Conservation (phyloP, 2,329 filamentous ascomycete species). For the Pseudocercospora ulei region DNA sequence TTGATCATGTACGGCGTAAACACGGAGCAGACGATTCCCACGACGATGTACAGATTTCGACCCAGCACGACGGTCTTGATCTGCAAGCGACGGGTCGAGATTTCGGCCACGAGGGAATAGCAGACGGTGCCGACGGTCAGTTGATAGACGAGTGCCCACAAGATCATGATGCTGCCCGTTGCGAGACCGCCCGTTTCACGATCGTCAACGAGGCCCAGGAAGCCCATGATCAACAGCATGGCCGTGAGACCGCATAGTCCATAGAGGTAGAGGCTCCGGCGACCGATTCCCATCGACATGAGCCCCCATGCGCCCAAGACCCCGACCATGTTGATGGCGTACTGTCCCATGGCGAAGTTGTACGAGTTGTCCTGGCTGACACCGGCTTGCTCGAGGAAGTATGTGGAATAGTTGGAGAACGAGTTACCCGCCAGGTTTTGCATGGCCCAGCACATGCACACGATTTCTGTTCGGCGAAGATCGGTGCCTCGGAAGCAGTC, state of each 20-base stretch:
- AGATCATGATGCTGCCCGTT: conserved; percentile 74
- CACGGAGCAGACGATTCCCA: conserved; percentile 70
- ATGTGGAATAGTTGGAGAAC: conserved; percentile 43
- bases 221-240: conserved; percentile 76
- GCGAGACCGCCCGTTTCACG: conserved; percentile 57
- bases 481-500: conserved; percentile 79
- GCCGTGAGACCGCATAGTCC: conserved; percentile 62
- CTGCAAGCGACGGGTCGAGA: conserved; percentile 71
- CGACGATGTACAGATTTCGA: conserved; percentile 65
- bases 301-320: conserved; percentile 74
- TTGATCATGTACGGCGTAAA: conserved; percentile 91
- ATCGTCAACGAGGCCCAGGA: conserved; percentile 63
- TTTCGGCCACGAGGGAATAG: conserved; percentile 77
- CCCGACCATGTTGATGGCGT: conserved; percentile 62
- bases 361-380: conserved; percentile 38
- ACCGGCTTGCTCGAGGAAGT: conserved; percentile 44
- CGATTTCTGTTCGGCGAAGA: conserved; percentile 65
- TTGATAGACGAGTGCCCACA: conserved; percentile 76
- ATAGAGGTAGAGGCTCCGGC: conserved; percentile 64
- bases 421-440: conserved; percentile 43
- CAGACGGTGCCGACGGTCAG: conserved; percentile 79
- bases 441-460: conserved; percentile 47
- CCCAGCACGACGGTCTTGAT: conserved; percentile 88
- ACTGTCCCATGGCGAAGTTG: conserved; percentile 48
- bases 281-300: conserved; percentile 65